Evolutionary conservation across 345 rosid species (phyloP).

Genomic region (Cardamine occulta): DNA sequence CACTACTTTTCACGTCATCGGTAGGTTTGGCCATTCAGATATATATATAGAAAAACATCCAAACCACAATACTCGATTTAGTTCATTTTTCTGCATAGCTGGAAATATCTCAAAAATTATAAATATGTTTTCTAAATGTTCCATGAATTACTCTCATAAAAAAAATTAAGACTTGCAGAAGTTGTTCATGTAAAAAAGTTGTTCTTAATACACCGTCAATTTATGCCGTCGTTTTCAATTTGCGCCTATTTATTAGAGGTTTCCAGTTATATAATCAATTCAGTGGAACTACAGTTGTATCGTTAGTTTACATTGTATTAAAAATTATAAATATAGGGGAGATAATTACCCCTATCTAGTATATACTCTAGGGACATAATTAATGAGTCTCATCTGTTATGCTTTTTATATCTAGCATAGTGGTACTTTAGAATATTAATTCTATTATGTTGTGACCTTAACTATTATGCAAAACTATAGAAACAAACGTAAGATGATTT

Average conservation of each 20-base stretch:
- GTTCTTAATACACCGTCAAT: neutral
- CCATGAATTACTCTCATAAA: neutral
- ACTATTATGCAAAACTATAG: neutral
- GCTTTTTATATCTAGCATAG: too few species aligned
- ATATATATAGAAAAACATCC: constrained; percentile 15
- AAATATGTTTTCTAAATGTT: neutral
- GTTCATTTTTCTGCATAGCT: neutral
- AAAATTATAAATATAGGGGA: neutral
- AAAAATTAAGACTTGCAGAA: neutral
- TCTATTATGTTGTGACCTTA: neutral
- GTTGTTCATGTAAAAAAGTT: neutral
- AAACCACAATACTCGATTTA: constrained; percentile 14
- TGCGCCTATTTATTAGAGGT: neutral
- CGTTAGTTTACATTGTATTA: neutral
- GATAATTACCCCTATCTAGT: too few species aligned
- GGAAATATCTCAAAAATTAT: neutral
- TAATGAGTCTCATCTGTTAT: neutral
- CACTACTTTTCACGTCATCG: constrained; percentile 31
- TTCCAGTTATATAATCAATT: neutral
- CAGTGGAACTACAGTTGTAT: neutral
- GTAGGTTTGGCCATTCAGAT: constrained; percentile 40
- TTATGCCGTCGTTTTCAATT: neutral
- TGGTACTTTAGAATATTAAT: neutral
- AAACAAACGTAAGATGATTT: neutral
- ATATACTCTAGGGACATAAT: too few species aligned